Conservation (phyloP, 2,329 filamentous ascomycete genomes). For the Fusarium tricinctum region DNA sequence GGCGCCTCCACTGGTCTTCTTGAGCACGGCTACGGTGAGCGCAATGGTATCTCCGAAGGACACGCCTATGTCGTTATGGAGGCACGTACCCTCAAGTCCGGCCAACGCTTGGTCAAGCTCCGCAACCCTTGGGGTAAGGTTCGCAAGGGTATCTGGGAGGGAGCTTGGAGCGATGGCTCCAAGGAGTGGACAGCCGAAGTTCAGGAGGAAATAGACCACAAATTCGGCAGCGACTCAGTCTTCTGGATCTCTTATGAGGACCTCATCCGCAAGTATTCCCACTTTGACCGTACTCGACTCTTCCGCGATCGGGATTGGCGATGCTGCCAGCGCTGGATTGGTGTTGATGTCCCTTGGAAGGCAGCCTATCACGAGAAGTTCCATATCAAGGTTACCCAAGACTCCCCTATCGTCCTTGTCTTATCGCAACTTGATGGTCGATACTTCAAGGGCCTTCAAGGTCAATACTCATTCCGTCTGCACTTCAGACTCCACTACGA, state of each 20-base stretch:
- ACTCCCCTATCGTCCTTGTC: conserved; percentile 71
- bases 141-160: conserved; percentile 71
- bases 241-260: conserved; percentile 76
- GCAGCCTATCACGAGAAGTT: conserved; percentile 73
- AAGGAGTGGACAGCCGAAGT: conserved; percentile 73
- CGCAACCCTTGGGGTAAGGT: conserved; percentile 72
- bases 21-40: conserved; percentile 71
- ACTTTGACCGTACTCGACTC: conserved; percentile 73
- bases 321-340: conserved; percentile 71
- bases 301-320: conserved; percentile 71
- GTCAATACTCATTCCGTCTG: conserved; percentile 68
- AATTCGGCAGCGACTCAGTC: conserved; percentile 72
- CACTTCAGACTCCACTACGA: conserved; percentile 66
- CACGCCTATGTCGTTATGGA: conserved; percentile 74
- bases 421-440: conserved; percentile 73
- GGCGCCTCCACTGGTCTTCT: conserved; percentile 77
- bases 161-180: conserved; percentile 71
- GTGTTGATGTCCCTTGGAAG: conserved; percentile 73
- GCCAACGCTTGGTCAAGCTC: conserved; percentile 70
- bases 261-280: conserved; percentile 72
- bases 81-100: conserved; percentile 65
- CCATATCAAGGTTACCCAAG: conserved; percentile 67
- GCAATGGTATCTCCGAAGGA: conserved; percentile 70
- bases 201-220: conserved; percentile 69
- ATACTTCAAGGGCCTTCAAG: conserved; percentile 72